Evolutionary conservation across 148 eudicot genomes (phyloP).

Genomic region (Hydrangea macrophylla): DNA sequence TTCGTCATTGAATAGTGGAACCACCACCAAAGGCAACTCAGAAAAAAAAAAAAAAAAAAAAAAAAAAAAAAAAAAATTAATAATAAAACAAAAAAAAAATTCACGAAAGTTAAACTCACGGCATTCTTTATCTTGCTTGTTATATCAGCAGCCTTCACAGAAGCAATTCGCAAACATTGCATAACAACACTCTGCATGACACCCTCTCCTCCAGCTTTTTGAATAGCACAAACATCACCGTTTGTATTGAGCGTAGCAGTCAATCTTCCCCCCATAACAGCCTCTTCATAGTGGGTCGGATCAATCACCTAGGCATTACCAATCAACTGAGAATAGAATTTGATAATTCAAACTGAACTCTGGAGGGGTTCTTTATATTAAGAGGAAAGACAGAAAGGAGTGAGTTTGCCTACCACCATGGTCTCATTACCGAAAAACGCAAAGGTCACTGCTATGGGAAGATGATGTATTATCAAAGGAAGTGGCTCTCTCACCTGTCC

Average conservation of each 20-base stretch:
- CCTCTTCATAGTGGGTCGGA: conserved; percentile 84
- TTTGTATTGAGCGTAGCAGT: conserved; percentile 70
- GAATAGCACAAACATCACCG: conserved; percentile 91
- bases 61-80: too few relatives aligned
- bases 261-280: conserved; percentile 80
- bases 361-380: not conserved
- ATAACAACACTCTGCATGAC: conserved; percentile 55
- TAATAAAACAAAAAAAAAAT: not conserved
- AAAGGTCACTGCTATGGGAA: conserved; percentile 90
- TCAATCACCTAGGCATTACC: too few relatives aligned
- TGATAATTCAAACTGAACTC: not conserved
- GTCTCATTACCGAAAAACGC: conserved; percentile 60
- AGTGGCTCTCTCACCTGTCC: conserved; percentile 76
- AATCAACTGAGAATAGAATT: conserved; percentile 1
- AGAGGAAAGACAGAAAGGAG: conserved; percentile 1
- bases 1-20: too few relatives aligned
- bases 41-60: too few relatives aligned
- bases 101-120: conserved; percentile 44
- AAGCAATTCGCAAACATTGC: conserved; percentile 81
- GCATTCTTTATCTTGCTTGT: conserved; percentile 60
- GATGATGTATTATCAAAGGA: conserved; percentile 81
- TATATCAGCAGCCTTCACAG: conserved; percentile 79
- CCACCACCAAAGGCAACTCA: not conserved
- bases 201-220: conserved; percentile 88
- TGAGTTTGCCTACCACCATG: conserved; percentile 52